A percentile compares a stretch with the other conserved stretches of the same genome.
phyloP scores from a whole-genome alignment of 2,329 filamentous ascomycete genomes.

The Epicoccum sorghinum region DNA sequence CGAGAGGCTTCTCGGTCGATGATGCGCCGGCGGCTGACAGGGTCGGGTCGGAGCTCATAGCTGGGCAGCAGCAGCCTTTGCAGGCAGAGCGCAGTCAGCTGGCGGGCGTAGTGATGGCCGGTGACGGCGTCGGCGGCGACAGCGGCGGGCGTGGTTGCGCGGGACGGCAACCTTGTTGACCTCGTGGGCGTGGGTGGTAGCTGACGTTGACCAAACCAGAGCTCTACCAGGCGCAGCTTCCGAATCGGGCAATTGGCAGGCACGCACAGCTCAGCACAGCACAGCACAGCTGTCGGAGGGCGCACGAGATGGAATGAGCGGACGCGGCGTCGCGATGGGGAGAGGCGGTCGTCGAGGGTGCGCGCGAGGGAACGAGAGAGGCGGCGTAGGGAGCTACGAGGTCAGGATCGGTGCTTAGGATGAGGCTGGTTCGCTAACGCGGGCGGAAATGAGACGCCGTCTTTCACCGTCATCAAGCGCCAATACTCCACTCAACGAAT shows the following conservation, averaged over 20 bases:
- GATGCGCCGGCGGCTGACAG: constrained; percentile 37
- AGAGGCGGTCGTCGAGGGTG: constrained; percentile 27
- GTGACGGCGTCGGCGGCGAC: constrained; percentile 18
- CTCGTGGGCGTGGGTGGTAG: constrained; percentile 22
- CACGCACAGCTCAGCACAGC: constrained; percentile 13
- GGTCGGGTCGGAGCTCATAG: constrained; percentile 46
- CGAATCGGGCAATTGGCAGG: constrained; percentile 26
- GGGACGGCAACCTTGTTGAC: constrained; percentile 17
- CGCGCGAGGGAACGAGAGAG: constrained; percentile 22
- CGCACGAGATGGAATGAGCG: constrained; percentile 37
- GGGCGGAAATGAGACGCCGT: constrained; percentile 46
- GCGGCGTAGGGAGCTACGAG: constrained; percentile 35
- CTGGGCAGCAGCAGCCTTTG: constrained; percentile 30
- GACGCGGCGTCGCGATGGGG: constrained; percentile 32
- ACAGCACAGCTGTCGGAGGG: constrained; percentile 20
- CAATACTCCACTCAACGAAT: constrained; percentile 28
- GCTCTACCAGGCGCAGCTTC: constrained; percentile 24
- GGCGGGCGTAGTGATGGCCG: constrained; percentile 22
- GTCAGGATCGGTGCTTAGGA: constrained; percentile 36
- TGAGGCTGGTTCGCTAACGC: constrained; percentile 46
- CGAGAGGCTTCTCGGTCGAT: neutral
- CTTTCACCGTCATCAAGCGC: constrained; percentile 37
- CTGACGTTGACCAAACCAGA: constrained; percentile 19
- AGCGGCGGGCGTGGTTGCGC: constrained; percentile 39
- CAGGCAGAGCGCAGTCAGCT: constrained; percentile 19